Evolutionary conservation across 345 rosid species (phyloP), one percentile per base, ranked within the genome.

Genomic region (Salix purpurea): DNA sequence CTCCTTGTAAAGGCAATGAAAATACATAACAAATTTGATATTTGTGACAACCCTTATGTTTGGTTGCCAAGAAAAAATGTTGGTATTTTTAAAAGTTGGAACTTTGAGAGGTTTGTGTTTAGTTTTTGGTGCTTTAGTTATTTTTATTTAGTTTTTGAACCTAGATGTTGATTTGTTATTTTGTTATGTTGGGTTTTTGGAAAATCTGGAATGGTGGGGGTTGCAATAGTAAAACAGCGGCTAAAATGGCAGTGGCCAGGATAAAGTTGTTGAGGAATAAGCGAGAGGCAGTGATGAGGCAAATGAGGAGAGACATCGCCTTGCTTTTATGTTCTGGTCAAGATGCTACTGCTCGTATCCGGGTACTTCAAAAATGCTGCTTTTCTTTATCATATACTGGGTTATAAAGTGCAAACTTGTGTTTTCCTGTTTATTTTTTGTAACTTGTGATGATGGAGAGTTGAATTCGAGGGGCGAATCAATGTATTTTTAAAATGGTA

Each of bases 201-300:
- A 68, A 46, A 48, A 26, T 50, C 14, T 44, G 50, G 50, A 44
- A 44, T 44, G 26, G 42, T 19, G 36, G 18, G 15, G 26, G 19
- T 50, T 21, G 76, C 40, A 32, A 12, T 65, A 95, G 99, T 86
- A 95, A 93, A 84, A 93, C 96, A 71, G 97, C 97, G 74, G 97
- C 97, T 74, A 95, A 93, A 79, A 93, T 95, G 97, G 91, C 93
- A 56, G 96, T 95, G 78, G 97, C 99, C 72, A 86, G 99, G 86
- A 95, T 95, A 40, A 95, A 95, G 89, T 83, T 95, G 30, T 81
- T 95, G 74, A 88, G 93, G 84, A 95, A 93, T 87, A 95, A 93
- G 81, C 87, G 99, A 67, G 85, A 89, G 89, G 96, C 83, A 54
- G 92, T 90, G 75, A 94, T 93, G 80, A 88, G 83, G 91, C 99